Evolutionary conservation across 2,329 filamentous ascomycete species (phyloP).

Genomic region (Aspergillus sp.): DNA sequence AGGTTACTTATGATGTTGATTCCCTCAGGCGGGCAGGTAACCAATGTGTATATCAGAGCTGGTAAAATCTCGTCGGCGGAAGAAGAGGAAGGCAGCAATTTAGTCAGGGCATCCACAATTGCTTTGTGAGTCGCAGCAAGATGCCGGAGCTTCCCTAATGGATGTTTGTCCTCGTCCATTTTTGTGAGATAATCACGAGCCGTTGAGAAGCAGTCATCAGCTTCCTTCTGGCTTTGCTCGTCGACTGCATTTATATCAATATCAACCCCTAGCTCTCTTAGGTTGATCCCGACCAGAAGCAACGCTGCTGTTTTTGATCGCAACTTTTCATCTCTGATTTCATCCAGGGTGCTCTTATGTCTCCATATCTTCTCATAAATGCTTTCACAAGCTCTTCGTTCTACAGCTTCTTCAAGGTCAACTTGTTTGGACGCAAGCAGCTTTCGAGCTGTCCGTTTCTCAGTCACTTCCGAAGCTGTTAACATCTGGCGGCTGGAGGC

Average conservation of each 20-base stretch:
- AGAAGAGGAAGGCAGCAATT: constrained; percentile 68
- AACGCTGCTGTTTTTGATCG: constrained; percentile 91
- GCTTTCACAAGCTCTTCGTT: constrained; percentile 78
- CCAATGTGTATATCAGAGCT: constrained; percentile 92
- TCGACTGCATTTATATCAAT: constrained; percentile 56
- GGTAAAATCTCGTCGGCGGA: constrained; percentile 97
- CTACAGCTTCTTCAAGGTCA: constrained; percentile 85
- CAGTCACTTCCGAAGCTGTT: constrained; percentile 78
- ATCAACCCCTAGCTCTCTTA: constrained; percentile 80
- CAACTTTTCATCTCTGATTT: constrained; percentile 90
- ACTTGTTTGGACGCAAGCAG: constrained; percentile 74
- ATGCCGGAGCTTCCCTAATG: constrained; percentile 85
- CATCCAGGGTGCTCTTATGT: constrained; percentile 87
- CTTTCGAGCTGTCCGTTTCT: constrained; percentile 74
- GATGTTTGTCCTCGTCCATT: constrained; percentile 87
- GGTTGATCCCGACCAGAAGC: constrained; percentile 84
- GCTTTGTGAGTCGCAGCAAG: constrained; percentile 87
- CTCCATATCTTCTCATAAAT: constrained; percentile 88
- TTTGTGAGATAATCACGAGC: constrained; percentile 70
- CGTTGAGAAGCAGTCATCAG: constrained; percentile 68
- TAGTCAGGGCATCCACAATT: constrained; percentile 82
- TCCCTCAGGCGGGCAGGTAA: constrained; percentile 81
- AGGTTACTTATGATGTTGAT: constrained; percentile 91
- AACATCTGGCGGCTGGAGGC: constrained; percentile 79
- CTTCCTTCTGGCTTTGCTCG: constrained; percentile 63